A percentile compares a stretch with the other conserved stretches of the same genome.
Evolutionary conservation across 139 green algal species (phyloP).

Genomic region (Auxenochlorella pyrenoidosa): DNA sequence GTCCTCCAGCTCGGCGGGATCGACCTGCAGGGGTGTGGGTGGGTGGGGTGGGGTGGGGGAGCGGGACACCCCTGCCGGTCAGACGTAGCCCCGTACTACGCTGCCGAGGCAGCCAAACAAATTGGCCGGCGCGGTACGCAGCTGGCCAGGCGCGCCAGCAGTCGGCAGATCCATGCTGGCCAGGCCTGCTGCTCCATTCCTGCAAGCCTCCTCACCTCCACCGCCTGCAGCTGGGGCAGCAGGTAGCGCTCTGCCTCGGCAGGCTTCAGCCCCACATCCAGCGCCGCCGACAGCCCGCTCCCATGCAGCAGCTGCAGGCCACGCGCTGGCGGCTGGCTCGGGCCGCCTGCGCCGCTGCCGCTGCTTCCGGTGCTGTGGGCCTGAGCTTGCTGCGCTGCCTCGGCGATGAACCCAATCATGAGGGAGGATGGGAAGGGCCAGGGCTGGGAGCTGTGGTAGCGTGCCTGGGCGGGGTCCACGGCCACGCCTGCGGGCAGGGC

Average conservation of each 20-base stretch:
- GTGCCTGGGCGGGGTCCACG: slow-evolving; percentile 48
- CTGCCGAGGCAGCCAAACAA: too few species aligned
- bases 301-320: slow-evolving; percentile 20
- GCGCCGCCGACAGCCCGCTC: slow-evolving; percentile 29
- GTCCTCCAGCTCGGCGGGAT: slow-evolving; percentile 71
- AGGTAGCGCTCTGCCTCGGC: slow-evolving; percentile 29
- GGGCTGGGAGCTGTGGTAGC: slow-evolving; percentile 81
- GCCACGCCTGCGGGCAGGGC: slow-evolving; percentile 22
- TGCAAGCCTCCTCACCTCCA: slow-evolving; percentile 10
- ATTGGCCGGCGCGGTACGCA: too few species aligned
- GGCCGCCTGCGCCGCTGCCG: background rate
- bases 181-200: background rate
- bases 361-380: background rate
- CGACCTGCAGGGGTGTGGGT: slow-evolving; percentile 17
- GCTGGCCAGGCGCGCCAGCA: background rate
- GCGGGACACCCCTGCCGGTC: too few species aligned
- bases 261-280: slow-evolving; percentile 41
- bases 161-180: too few species aligned
- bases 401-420: slow-evolving; percentile 83
- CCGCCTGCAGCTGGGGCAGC: slow-evolving; percentile 11
- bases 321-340: background rate
- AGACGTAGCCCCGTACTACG: background rate
- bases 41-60: too few species aligned
- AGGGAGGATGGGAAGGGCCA: slow-evolving; percentile 90
- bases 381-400: background rate